Conservation (phyloP, 2,329 filamentous ascomycete genomes). For the Leptosphaerulina australis region DNA sequence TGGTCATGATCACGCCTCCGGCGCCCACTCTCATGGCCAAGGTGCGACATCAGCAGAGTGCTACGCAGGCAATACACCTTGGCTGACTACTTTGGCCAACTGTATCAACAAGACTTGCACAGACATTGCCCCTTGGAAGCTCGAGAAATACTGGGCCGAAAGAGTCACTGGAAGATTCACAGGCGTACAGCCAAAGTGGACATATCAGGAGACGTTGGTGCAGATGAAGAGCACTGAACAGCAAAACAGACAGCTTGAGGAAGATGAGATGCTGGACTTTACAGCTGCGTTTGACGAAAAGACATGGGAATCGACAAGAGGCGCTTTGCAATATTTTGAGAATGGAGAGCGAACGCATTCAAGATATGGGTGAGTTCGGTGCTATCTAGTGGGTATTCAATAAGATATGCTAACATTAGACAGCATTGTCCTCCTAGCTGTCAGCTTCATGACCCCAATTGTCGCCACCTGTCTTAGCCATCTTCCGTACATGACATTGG, state of each 20-base stretch:
- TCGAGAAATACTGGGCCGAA: constrained; percentile 31
- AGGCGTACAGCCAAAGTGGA: constrained; percentile 23
- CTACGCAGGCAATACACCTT: constrained; percentile 31
- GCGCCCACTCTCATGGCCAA: constrained; percentile 11
- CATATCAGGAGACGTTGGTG: constrained; percentile 25
- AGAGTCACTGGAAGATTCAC: constrained; percentile 10
- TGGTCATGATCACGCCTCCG: constrained; percentile 12
- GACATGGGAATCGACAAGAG: constrained; percentile 11
- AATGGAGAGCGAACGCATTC: constrained; percentile 19
- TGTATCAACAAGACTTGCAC: constrained; percentile 37
- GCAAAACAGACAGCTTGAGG: constrained; percentile 11
- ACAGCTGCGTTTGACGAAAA: constrained; percentile 22
- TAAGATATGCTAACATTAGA: too few species aligned
- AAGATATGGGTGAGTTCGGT: constrained; percentile 20
- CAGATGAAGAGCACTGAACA: constrained; percentile 12
- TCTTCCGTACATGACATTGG: constrained; percentile 19
- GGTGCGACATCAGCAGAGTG: constrained; percentile 31
- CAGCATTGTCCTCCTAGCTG: constrained; percentile 26
- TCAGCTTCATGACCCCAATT: constrained; percentile 28
- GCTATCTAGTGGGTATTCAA: neutral
- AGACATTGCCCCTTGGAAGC: constrained; percentile 21
- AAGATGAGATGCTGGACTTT: constrained; percentile 20
- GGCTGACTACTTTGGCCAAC: constrained; percentile 37
- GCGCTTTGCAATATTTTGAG: constrained; percentile 18
- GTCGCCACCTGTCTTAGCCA: constrained; percentile 20